Base-by-base conservation (phyloP, 495 filamentous ascomycete genomes). In the Penicillium coprophilum region DNA sequence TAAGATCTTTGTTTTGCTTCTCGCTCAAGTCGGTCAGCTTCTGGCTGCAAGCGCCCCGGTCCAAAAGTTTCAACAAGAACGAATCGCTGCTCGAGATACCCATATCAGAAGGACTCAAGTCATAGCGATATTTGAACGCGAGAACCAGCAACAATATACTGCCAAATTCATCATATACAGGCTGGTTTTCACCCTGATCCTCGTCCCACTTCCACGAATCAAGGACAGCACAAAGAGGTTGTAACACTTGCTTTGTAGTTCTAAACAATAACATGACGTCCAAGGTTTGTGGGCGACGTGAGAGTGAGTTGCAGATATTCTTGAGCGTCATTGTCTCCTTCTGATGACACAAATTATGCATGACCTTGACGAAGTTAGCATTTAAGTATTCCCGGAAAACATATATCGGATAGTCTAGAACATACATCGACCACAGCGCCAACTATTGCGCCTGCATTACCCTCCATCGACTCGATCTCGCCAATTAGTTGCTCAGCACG, bases 141-240 rank as follows among this genome's bases (percentile, higher is more conserved):
- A 96, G 72, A 0, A 96, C 80, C 2, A 98, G 76, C 3, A 97
- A 80, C 7, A 97, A 75, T 15, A 97, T 87, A 40, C 89, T 88
- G 0, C 92, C 91, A 56, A 97, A 98, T 57, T 98, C 95, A 59
- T 97, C 93, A 63, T 97, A 97, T 2, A 96, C 88, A 0, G 93
- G 94, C 66, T 97, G 92, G 62, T 94, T 94, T 67, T 98, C 94
- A 34, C 87, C 79, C 66, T 96, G 90, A 51, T 97, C 93, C 59
- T 96, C 93, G 57, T 97, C 93, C 71, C 93, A 95, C 17, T 82
- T 80, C 94, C 93, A 98, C 45, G 85, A 84, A 70, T 97, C 91
- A 9, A 98, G 74, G 9, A 97, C 72, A 30, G 87, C 80, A 64
- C 92, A 97, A 12, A 98, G 75, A 17, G 94, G 92, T 52, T 90